A percentile compares a stretch with the other conserved stretches of the same genome.
Evolutionary conservation across 176 grass and related monocot species (phyloP).

Genomic region (Stipa capillata): DNA sequence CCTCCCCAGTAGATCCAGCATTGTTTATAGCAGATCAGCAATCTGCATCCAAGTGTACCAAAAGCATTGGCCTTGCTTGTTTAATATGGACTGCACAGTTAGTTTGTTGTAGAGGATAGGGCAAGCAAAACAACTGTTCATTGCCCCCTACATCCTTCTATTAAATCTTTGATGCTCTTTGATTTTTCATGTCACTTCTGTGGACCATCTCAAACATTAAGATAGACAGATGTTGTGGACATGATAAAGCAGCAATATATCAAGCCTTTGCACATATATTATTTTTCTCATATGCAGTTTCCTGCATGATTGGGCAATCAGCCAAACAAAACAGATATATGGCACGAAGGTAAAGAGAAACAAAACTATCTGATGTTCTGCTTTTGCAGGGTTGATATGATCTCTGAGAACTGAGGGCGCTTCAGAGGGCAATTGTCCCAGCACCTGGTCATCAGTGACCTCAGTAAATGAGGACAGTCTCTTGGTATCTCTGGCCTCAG

Average conservation of each 20-base stretch:
- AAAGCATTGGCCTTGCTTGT: neutral
- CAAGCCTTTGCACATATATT: slow-evolving; percentile 55
- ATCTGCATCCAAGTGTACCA: slow-evolving; percentile 19
- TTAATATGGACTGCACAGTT: neutral
- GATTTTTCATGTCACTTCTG: slow-evolving; percentile 17
- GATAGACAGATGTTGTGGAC: neutral
- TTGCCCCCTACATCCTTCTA: neutral
- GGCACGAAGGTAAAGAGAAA: neutral
- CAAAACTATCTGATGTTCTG: slow-evolving; percentile 65
- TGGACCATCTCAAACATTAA: neutral
- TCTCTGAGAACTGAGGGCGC: slow-evolving; percentile 86
- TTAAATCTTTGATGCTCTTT: slow-evolving; percentile 3
- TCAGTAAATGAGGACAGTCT: slow-evolving; percentile 71
- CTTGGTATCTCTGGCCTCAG: slow-evolving; percentile 87
- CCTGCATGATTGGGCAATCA: slow-evolving; percentile 38
- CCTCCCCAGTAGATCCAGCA: slow-evolving; percentile 22
- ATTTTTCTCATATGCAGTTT: slow-evolving; percentile 40
- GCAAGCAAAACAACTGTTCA: neutral
- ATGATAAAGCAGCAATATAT: slow-evolving; percentile 27
- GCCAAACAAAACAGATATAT: slow-evolving; percentile 37
- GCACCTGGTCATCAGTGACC: slow-evolving; percentile 75
- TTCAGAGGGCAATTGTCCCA: slow-evolving; percentile 80
- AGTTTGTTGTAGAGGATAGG: slow-evolving; percentile 23
- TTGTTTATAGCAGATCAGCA: slow-evolving; percentile 8
- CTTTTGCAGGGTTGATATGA: slow-evolving; percentile 65